Conservation (phyloP, 192 early-diverging fungal species). For the Dissophora globulifera region DNA sequence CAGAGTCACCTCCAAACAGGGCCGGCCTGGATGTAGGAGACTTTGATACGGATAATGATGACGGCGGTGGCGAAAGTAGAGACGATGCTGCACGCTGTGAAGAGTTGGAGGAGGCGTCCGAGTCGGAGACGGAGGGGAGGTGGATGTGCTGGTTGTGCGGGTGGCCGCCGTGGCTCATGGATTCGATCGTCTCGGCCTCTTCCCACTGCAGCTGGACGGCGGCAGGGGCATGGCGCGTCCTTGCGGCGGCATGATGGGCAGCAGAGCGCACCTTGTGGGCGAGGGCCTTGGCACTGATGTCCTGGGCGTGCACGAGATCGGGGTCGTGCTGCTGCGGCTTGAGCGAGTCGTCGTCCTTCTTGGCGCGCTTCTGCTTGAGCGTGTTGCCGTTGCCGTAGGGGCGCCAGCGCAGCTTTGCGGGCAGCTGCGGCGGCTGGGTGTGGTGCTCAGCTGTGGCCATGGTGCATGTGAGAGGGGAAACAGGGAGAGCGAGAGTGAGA, state of each 20-base stretch:
- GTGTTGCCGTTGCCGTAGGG: slow-evolving; percentile 28
- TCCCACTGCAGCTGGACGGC: slow-evolving; percentile 45
- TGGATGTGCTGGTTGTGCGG: slow-evolving; percentile 26
- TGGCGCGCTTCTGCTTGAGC: slow-evolving; percentile 7
- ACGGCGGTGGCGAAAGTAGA: slow-evolving; percentile 15
- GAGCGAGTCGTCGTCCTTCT: neutral
- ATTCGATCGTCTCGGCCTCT: slow-evolving; percentile 48
- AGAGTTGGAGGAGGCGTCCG: slow-evolving; percentile 7
- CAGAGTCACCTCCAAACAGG: slow-evolving; percentile 2
- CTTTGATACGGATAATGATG: too few relatives aligned
- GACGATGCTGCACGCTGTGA: slow-evolving; percentile 2
- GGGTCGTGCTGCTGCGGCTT: neutral
- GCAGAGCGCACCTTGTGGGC: slow-evolving; percentile 21
- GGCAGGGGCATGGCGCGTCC: neutral
- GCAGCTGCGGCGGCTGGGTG: slow-evolving; percentile 11
- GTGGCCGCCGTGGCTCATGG: slow-evolving; percentile 47
- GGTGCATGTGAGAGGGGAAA: slow-evolving; percentile 4
- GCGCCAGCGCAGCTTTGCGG: slow-evolving; percentile 46
- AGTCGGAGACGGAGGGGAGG: neutral
- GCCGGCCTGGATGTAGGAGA: slow-evolving; percentile 14
- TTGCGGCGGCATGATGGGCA: neutral
- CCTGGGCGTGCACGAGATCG: neutral
- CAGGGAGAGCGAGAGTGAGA: neutral
- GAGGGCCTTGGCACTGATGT: slow-evolving; percentile 32
- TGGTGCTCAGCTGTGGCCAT: slow-evolving; percentile 27